phyloP scores from a whole-genome alignment of 345 rosid species.

The Schrenkiella parvula region DNA sequence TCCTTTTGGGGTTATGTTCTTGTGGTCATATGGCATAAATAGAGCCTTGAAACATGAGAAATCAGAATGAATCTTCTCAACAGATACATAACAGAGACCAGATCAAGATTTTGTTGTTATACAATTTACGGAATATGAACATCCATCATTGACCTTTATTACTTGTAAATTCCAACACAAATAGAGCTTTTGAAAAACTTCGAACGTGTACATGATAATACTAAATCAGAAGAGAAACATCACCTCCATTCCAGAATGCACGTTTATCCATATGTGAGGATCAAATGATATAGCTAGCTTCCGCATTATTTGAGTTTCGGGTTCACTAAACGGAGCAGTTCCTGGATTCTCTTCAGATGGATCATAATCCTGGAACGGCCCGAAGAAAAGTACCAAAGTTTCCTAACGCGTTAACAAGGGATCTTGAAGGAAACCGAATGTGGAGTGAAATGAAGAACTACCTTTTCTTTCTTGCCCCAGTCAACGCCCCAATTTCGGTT shows the following conservation, averaged over 20 bases:
- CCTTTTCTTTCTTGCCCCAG: conserved; percentile 99
- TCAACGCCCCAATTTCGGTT: conserved; percentile 98
- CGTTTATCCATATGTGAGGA: conserved; percentile 96
- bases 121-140: background rate
- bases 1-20: conserved; percentile 77
- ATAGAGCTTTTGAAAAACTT: background rate
- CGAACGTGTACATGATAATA: background rate
- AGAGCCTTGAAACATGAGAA: conserved; percentile 53
- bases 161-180: background rate
- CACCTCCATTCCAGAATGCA: conserved; percentile 98
- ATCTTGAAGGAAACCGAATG: background rate
- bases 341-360: conserved; percentile 99
- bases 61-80: conserved; percentile 2
- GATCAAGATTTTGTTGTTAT: background rate
- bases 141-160: background rate
- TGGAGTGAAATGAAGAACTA: conserved; percentile 13
- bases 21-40: conserved; percentile 98
- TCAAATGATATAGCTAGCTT: conserved; percentile 85
- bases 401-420: background rate
- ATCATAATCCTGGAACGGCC: conserved; percentile 73
- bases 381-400: background rate
- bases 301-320: conserved; percentile 89
- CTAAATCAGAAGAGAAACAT: background rate
- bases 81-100: background rate
- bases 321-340: conserved; percentile 86